Conservation (phyloP, 495 filamentous ascomycete species). For the Annulohypoxylon stygium region DNA sequence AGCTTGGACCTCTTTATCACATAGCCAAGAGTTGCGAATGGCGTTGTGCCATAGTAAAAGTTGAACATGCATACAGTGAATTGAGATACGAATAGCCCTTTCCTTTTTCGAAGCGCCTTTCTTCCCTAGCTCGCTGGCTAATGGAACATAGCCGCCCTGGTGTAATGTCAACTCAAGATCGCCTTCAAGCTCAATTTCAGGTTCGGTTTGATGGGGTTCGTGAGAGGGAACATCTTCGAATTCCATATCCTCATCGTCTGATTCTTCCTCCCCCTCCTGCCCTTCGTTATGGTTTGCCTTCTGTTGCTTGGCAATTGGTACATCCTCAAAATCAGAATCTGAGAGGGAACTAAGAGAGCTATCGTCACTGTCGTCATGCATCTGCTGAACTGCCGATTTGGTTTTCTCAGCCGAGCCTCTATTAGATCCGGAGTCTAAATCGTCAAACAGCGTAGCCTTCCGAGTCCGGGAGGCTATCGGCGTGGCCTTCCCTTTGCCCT, state of each 20-base stretch:
- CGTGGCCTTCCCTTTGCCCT: slow-evolving; percentile 37
- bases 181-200: slow-evolving; percentile 50
- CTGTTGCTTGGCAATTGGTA: slow-evolving; percentile 54
- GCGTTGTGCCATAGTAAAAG: slow-evolving; percentile 89
- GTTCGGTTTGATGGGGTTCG: slow-evolving; percentile 49
- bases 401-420: slow-evolving; percentile 64
- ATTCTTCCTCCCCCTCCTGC: slow-evolving; percentile 38
- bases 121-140: slow-evolving; percentile 75
- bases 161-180: slow-evolving; percentile 84
- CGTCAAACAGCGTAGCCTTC: slow-evolving; percentile 75
- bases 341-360: slow-evolving; percentile 72
- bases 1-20: slow-evolving; percentile 81
- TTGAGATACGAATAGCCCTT: slow-evolving; percentile 77
- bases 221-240: slow-evolving; percentile 85
- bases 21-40: slow-evolving; percentile 86
- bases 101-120: slow-evolving; percentile 89
- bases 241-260: slow-evolving; percentile 77
- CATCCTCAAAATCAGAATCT: slow-evolving; percentile 77
- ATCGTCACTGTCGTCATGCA: slow-evolving; percentile 63
- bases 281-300: slow-evolving; percentile 37
- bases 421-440: slow-evolving; percentile 69
- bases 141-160: slow-evolving; percentile 66
- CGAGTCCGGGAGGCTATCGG: slow-evolving; percentile 50
- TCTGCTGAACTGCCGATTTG: slow-evolving; percentile 59
- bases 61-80: slow-evolving; percentile 92